A percentile compares a stretch with the other conserved stretches of the same genome.
Conservation (phyloP, 129 eudicot species). For the Escallonia rubra region DNA sequence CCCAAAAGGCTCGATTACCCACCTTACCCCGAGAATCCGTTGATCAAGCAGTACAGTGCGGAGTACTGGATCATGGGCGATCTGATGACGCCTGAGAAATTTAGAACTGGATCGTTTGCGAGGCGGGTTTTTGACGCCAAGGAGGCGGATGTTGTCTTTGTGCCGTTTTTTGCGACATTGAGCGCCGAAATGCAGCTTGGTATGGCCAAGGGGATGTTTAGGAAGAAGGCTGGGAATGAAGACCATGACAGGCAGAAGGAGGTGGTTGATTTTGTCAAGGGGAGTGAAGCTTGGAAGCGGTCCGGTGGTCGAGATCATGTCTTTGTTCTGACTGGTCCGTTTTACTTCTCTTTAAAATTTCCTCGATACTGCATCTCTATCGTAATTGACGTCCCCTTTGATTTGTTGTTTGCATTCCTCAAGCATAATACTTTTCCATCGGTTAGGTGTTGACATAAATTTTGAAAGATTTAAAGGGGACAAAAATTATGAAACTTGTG, state of each 20-base stretch:
- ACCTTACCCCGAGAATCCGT: slow-evolving; percentile 73
- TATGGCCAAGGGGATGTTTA: slow-evolving; percentile 64
- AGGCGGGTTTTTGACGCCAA: slow-evolving; percentile 53
- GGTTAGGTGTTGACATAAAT: no score
- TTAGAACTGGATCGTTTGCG: slow-evolving; percentile 63
- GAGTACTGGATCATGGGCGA: slow-evolving; percentile 98
- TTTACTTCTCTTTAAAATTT: not conserved
- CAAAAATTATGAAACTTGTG: no score
- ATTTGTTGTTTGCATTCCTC: no score
- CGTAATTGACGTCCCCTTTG: no score
- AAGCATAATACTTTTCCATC: no score
- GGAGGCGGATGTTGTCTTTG: slow-evolving; percentile 82
- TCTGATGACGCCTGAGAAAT: slow-evolving; percentile 49
- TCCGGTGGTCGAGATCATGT: slow-evolving; percentile 95
- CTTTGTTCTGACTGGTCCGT: slow-evolving; percentile 83
- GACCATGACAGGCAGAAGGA: slow-evolving; percentile 84
- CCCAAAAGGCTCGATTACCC: slow-evolving; percentile 28
- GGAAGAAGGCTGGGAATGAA: slow-evolving; percentile 67
- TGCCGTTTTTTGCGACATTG: slow-evolving; percentile 87
- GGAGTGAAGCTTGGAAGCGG: slow-evolving; percentile 71
- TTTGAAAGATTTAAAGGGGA: no score
- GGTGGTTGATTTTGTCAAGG: slow-evolving; percentile 70
- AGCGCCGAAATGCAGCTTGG: slow-evolving; percentile 93
- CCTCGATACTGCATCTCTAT: no score
- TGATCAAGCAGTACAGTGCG: slow-evolving; percentile 95